Percentiles rank a stretch among this genome's conserved stretches.
These are phyloP conservation scores for Tetrahymena thermophila DNA, from an alignment of 73 alveolate species.

Conservation along the genomic window DNA sequence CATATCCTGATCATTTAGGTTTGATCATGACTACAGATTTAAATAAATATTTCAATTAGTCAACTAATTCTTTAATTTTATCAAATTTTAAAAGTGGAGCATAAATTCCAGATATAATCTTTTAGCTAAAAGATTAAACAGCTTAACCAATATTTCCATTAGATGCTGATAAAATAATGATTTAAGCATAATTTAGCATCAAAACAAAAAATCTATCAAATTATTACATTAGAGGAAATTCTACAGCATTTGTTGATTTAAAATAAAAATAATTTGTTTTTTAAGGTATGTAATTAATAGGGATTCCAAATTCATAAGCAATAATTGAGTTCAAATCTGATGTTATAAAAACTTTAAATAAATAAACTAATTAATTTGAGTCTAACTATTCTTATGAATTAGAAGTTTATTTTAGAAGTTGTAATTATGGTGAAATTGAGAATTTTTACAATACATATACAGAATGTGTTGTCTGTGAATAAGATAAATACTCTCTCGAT, in stretches of 20 bases:
- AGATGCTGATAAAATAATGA: neutral
- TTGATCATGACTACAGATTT: neutral
- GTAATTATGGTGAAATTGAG: neutral
- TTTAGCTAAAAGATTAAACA: neutral
- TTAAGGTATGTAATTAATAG: neutral
- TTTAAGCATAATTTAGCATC: neutral
- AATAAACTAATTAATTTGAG: neutral
- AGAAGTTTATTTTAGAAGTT: neutral
- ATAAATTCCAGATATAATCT: neutral
- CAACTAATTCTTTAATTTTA: neutral
- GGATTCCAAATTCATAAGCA: neutral
- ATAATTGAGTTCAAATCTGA: neutral
- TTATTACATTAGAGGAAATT: neutral
- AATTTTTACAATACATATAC: neutral
- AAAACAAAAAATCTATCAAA: neutral
- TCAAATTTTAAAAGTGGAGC: neutral
- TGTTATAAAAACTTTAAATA: neutral
- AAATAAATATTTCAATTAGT: neutral
- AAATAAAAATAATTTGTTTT: neutral
- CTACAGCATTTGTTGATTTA: neutral
- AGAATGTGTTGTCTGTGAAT: constrained; percentile 18
- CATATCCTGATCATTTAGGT: neutral
- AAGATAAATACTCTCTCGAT: neutral
- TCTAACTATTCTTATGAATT: neutral
- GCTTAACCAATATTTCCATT: neutral